phyloP scores from a whole-genome alignment of 2,329 filamentous ascomycete species.

The Fusarium verrucosum region DNA sequence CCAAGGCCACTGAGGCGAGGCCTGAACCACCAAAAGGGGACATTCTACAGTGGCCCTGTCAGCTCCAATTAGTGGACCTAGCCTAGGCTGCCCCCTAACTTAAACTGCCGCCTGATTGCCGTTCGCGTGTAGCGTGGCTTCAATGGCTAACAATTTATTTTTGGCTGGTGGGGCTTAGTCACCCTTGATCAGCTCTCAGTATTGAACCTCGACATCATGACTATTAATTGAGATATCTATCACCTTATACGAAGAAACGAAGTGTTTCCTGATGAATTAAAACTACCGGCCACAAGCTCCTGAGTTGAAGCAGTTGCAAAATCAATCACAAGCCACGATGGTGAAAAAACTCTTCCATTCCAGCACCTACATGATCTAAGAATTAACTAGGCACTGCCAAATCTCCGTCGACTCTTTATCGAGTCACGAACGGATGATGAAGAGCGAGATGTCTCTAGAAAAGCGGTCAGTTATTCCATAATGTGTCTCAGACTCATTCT shows the following conservation, averaged over 20 bases:
- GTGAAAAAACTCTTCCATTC: background rate
- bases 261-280: background rate
- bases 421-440: slow-evolving; percentile 93
- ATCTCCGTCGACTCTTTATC: slow-evolving; percentile 94
- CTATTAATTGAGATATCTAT: background rate
- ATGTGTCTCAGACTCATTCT: background rate
- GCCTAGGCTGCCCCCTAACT: slow-evolving; percentile 25
- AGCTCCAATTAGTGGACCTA: slow-evolving; percentile 12
- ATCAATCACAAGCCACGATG: slow-evolving; percentile 16
- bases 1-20: slow-evolving; percentile 36
- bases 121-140: slow-evolving; percentile 37
- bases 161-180: slow-evolving; percentile 35
- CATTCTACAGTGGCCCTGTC: slow-evolving; percentile 14
- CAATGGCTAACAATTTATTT: slow-evolving; percentile 41
- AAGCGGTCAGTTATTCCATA: slow-evolving; percentile 68
- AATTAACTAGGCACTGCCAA: slow-evolving; percentile 76
- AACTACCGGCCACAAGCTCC: too few relatives aligned
- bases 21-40: slow-evolving; percentile 14
- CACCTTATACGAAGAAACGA: background rate
- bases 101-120: slow-evolving; percentile 42
- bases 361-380: background rate
- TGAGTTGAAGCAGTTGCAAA: background rate
- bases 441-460: slow-evolving; percentile 92
- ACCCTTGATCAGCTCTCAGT: slow-evolving; percentile 10
- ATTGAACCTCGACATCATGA: slow-evolving; percentile 12